Conservation (phyloP, 2,329 filamentous ascomycete genomes). For the Diaporthe amygdali region DNA sequence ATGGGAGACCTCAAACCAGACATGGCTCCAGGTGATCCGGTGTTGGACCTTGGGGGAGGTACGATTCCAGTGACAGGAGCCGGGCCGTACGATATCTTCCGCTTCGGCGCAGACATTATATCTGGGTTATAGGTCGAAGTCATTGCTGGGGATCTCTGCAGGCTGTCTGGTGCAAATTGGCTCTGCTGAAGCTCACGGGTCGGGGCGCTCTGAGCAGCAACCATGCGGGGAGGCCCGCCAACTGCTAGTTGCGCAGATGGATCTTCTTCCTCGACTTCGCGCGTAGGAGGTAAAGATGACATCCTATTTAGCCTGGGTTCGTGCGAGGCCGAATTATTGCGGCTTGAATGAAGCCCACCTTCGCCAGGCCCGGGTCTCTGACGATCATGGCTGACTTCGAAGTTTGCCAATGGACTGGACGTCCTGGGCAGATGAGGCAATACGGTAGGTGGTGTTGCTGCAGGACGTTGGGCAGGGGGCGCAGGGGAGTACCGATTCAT, state of each 20-base stretch:
- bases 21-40: conserved; percentile 62
- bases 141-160: conserved; percentile 56
- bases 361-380: conserved; percentile 42
- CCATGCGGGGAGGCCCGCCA: conserved; percentile 30
- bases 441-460: conserved; percentile 46
- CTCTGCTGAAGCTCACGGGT: conserved; percentile 13
- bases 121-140: conserved; percentile 41
- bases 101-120: conserved; percentile 62
- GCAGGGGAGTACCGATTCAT: conserved; percentile 60
- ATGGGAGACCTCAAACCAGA: conserved; percentile 42
- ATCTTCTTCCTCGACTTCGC: conserved; percentile 67
- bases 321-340: conserved; percentile 56
- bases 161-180: conserved; percentile 34
- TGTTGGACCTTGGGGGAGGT: conserved; percentile 65
- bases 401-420: conserved; percentile 70
- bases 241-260: conserved; percentile 32
- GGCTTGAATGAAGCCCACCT: conserved; percentile 48
- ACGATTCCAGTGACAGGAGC: conserved; percentile 39
- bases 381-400: conserved; percentile 56
- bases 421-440: conserved; percentile 67
- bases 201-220: conserved; percentile 2
- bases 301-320: conserved; percentile 61
- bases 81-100: conserved; percentile 58
- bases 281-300: conserved; percentile 64
- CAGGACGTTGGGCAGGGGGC: conserved; percentile 44